These are phyloP conservation scores for Candida freyschussii DNA, from an alignment of 1,139 yeast genomes.

Conservation along the genomic window DNA sequence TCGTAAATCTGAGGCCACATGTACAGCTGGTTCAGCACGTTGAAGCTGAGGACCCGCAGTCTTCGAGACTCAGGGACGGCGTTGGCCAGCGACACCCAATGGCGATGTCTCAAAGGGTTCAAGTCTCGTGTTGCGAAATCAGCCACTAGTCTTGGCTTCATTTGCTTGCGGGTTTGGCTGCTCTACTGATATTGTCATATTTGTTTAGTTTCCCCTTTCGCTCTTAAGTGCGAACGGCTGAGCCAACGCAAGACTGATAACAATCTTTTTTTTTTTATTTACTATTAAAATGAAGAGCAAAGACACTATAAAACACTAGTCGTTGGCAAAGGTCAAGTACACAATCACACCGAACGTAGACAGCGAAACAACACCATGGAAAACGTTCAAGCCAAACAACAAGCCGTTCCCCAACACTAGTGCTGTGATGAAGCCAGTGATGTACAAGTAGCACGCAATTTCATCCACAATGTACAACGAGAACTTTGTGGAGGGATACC, in stretches of 20 bases:
- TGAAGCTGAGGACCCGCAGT: slow-evolving; percentile 43
- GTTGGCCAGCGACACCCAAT: slow-evolving; percentile 8
- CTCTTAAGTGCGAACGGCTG: slow-evolving; percentile 11
- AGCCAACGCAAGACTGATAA: too few species aligned
- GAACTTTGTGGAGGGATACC: slow-evolving; percentile 20
- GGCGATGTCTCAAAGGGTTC: slow-evolving; percentile 12
- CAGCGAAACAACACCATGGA: slow-evolving; percentile 18
- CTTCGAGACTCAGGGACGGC: slow-evolving; percentile 6
- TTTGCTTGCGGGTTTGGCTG: not conserved
- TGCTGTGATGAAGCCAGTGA: slow-evolving; percentile 16
- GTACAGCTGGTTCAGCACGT: slow-evolving; percentile 51
- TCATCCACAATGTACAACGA: slow-evolving; percentile 20
- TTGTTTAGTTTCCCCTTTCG: slow-evolving; percentile 3
- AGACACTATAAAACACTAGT: slow-evolving; percentile 3
- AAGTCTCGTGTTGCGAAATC: too few species aligned
- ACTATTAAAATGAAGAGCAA: too few species aligned
- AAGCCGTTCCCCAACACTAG: slow-evolving; percentile 16
- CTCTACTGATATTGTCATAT: not conserved
- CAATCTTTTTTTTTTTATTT: too few species aligned
- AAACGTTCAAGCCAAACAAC: slow-evolving; percentile 18
- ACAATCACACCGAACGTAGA: slow-evolving; percentile 19
- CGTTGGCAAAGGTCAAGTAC: slow-evolving; percentile 20
- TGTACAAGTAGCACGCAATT: slow-evolving; percentile 19
- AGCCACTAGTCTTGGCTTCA: too few species aligned
- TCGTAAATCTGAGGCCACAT: slow-evolving; percentile 51